These are phyloP conservation scores for Amanita rubescens DNA, from an alignment of 768 basidiomycete genomes.

Conservation along the genomic window DNA sequence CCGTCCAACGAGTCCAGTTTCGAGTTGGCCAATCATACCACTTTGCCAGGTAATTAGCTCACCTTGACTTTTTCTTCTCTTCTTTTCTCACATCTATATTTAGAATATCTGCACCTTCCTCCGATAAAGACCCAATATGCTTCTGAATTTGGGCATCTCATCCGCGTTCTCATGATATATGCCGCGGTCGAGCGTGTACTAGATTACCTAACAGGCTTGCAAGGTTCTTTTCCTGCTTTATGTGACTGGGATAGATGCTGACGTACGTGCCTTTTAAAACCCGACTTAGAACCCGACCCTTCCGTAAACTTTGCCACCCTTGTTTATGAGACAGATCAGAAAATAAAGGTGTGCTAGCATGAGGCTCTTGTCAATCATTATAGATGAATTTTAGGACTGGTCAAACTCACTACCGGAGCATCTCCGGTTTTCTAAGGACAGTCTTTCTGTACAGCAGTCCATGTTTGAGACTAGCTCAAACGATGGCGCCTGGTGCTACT, in stretches of 20 bases:
- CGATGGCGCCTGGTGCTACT: conserved; percentile 77
- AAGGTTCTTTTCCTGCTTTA: conserved; percentile 15
- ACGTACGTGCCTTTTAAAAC: background rate
- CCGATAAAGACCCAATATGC: conserved; percentile 52
- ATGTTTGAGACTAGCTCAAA: conserved; percentile 80
- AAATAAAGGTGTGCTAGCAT: conserved; percentile 1
- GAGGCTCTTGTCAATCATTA: background rate
- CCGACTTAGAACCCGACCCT: background rate
- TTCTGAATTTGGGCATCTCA: conserved; percentile 72
- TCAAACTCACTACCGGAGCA: conserved; percentile 57
- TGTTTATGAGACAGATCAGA: conserved; percentile 2
- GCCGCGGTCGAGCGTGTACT: conserved; percentile 51
- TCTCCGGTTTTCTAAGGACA: conserved; percentile 65
- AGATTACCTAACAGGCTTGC: conserved; percentile 40
- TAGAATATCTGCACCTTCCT: conserved; percentile 65
- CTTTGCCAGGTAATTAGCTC: conserved; percentile 38
- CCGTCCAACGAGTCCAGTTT: conserved; percentile 82
- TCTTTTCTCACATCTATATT: conserved; percentile 12
- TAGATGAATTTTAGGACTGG: conserved; percentile 44
- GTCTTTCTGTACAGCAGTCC: conserved; percentile 55
- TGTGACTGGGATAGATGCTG: background rate
- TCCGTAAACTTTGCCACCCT: background rate
- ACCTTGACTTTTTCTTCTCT: conserved; percentile 5
- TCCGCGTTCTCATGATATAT: conserved; percentile 61
- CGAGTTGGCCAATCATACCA: conserved; percentile 58